phyloP scores from a whole-genome alignment of 176 grass and related monocot genomes.

The Oropetium thomaeum region DNA sequence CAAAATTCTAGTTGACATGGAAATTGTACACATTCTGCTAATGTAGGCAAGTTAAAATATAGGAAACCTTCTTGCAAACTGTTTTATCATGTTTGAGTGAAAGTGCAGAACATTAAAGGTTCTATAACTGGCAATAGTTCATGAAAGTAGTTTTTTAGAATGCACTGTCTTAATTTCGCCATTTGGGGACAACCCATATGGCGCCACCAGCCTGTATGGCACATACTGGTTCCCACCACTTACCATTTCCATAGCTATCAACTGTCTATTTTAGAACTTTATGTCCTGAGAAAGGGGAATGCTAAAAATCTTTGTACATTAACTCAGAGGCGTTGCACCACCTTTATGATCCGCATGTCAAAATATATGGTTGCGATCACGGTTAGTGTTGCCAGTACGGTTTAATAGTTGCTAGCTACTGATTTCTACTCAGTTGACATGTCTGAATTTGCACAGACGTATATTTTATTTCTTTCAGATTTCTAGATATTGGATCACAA shows the following conservation, averaged over 20 bases:
- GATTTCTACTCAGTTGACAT: background rate
- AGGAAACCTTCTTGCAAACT: background rate
- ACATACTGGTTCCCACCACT: slow-evolving; percentile 5
- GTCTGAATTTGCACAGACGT: background rate
- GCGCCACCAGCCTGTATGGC: background rate
- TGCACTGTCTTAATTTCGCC: background rate
- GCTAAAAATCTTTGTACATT: background rate
- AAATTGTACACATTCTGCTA: slow-evolving; percentile 5
- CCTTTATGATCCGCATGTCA: background rate
- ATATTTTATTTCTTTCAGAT: slow-evolving; percentile 28
- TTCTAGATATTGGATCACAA: background rate
- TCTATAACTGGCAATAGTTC: background rate
- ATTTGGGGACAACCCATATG: background rate
- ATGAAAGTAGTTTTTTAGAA: background rate
- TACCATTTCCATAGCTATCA: background rate
- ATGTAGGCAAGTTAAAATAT: background rate
- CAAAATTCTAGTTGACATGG: background rate
- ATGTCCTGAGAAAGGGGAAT: background rate
- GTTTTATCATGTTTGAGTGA: background rate
- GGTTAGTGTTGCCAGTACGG: no score
- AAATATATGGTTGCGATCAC: background rate
- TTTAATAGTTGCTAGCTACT: background rate
- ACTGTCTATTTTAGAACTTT: background rate
- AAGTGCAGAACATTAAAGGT: slow-evolving; percentile 5
- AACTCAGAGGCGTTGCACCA: background rate